Conservation (phyloP, 129 eudicot species). For the Pulicaria dysenterica region DNA sequence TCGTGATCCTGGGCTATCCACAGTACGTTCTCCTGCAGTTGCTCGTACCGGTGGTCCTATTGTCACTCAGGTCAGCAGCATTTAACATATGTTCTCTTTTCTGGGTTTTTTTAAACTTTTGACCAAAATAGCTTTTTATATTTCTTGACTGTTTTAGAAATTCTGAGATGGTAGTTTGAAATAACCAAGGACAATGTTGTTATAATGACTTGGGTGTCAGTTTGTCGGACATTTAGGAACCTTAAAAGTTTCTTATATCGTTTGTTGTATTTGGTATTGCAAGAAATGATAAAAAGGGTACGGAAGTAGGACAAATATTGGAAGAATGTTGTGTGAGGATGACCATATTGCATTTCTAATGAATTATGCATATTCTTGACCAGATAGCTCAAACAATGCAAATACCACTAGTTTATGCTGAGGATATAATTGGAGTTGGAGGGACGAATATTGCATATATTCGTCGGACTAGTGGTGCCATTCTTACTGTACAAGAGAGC, state of each 20-base stretch:
- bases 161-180: no score
- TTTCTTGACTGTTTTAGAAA: neutral
- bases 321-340: conserved; percentile 5
- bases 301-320: neutral
- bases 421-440: conserved; percentile 77
- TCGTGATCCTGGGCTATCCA: conserved; percentile 50
- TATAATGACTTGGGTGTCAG: no score
- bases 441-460: conserved; percentile 79
- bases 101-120: neutral
- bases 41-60: conserved; percentile 56
- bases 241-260: no score
- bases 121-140: neutral
- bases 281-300: neutral
- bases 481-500: conserved; percentile 65
- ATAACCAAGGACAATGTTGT: no score
- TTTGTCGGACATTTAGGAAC: no score
- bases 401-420: conserved; percentile 77
- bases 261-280: neutral
- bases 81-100: no score
- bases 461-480: conserved; percentile 56
- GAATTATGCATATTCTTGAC: conserved; percentile 1
- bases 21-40: conserved; percentile 49
- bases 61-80: conserved; percentile 66
- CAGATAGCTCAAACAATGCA: conserved; percentile 85
- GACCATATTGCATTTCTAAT: conserved; percentile 3